These are phyloP conservation scores for Rutidosis leptorrhynchoides DNA, from an alignment of 129 eudicot genomes.

Conservation along the genomic window DNA sequence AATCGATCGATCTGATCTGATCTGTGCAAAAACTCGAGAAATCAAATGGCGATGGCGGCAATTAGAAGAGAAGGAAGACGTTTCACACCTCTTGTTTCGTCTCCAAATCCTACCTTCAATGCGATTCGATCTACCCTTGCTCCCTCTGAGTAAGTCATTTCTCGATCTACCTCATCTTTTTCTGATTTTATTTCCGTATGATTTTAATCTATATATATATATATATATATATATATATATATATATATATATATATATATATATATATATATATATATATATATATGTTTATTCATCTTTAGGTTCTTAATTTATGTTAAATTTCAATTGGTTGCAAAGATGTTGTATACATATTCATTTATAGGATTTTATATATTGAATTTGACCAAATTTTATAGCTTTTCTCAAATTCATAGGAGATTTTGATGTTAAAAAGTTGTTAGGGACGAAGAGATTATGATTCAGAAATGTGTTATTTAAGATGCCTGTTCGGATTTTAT, in stretches of 20 bases:
- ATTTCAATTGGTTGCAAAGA: neutral
- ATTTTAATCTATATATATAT: neutral
- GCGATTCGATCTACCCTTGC: conserved; percentile 50
- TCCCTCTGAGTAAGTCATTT: conserved; percentile 37
- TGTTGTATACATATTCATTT: neutral
- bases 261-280: no score
- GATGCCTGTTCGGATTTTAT: neutral
- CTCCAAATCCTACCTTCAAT: conserved; percentile 44
- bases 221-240: no score
- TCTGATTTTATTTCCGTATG: conserved; percentile 13
- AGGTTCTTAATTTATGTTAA: neutral
- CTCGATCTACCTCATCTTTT: neutral
- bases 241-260: no score
- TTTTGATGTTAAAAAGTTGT: neutral
- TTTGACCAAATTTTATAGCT: neutral
- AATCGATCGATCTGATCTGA: neutral
- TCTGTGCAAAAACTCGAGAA: conserved; percentile 9
- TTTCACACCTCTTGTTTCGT: conserved; percentile 42
- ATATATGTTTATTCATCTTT: neutral
- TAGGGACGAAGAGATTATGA: neutral
- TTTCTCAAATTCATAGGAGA: neutral
- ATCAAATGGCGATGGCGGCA: conserved; percentile 73
- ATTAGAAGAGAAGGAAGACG: conserved; percentile 65
- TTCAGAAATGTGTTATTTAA: neutral
- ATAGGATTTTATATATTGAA: neutral